Evolutionary conservation across 139 green algal genomes (phyloP).

Genomic region (Chlamydomonas schloesseri): DNA sequence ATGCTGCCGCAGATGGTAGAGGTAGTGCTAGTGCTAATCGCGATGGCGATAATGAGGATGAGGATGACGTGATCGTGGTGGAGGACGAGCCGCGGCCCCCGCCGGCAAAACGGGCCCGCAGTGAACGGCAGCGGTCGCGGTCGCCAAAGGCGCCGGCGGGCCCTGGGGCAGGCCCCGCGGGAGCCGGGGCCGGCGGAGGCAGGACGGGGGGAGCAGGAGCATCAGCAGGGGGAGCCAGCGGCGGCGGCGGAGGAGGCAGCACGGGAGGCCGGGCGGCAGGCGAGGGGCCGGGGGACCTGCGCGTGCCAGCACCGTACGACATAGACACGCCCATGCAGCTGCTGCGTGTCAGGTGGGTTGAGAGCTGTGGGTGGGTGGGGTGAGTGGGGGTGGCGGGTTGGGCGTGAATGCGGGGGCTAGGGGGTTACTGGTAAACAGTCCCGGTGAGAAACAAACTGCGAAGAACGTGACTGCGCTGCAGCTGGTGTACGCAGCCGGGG

Average conservation of each 20-base stretch:
- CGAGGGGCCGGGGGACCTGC: not conserved
- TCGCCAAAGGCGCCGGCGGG: no score
- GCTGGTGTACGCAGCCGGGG: no score
- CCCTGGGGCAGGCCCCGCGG: not conserved
- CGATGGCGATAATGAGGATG: not conserved
- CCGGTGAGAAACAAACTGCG: no score
- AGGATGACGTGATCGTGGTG: not conserved
- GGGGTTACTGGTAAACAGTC: no score
- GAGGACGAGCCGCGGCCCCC: not conserved
- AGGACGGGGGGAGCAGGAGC: no score
- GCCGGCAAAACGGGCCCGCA: not conserved
- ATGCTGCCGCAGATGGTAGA: no score
- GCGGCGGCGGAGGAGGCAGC: not conserved
- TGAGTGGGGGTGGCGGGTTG: not conserved
- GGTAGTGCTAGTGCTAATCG: no score
- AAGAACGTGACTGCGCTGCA: no score
- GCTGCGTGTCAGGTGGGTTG: slow-evolving; percentile 6
- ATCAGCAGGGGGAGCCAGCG: no score
- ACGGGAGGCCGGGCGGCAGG: no score
- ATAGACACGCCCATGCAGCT: slow-evolving; percentile 1
- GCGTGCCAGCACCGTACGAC: not conserved
- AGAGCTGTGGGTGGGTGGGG: not conserved
- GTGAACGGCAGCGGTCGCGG: not conserved
- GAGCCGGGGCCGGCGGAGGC: no score
- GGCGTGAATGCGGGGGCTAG: not conserved